Evolutionary conservation across 106 monocot genomes (phyloP).

Genomic region (Posidonia australis): DNA sequence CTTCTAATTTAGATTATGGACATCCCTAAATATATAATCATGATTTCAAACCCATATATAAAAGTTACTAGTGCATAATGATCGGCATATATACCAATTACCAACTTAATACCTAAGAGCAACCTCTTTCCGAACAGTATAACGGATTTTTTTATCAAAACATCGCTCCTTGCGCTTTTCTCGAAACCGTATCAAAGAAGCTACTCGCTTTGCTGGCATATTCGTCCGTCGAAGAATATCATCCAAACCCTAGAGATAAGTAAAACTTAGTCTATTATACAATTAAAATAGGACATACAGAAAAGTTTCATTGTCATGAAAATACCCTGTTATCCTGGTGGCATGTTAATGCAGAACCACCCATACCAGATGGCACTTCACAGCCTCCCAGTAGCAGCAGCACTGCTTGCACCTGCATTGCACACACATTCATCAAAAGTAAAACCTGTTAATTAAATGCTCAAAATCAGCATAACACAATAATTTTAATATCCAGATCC

Average conservation of each 20-base stretch:
- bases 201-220: slow-evolving; percentile 71
- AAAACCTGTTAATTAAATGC: neutral
- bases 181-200: slow-evolving; percentile 75
- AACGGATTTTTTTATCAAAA: slow-evolving; percentile 88
- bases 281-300: neutral
- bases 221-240: slow-evolving; percentile 56
- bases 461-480: neutral
- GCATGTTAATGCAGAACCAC: slow-evolving; percentile 21
- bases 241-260: slow-evolving; percentile 46
- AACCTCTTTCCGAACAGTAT: slow-evolving; percentile 75
- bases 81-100: neutral
- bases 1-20: too few relatives aligned
- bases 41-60: too few relatives aligned
- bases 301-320: neutral
- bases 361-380: slow-evolving; percentile 42
- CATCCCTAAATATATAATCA: too few relatives aligned
- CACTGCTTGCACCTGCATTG: slow-evolving; percentile 82
- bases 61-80: too few relatives aligned
- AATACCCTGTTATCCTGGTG: slow-evolving; percentile 47
- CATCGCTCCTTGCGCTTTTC: slow-evolving; percentile 78
- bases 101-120: slow-evolving; percentile 57
- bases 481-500: neutral
- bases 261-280: slow-evolving; percentile 1
- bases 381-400: slow-evolving; percentile 64
- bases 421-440: neutral